A percentile compares a stretch with the other conserved stretches of the same genome.
phyloP scores from a whole-genome alignment of 2,329 filamentous ascomycete species.

The Juglanconis sp. region DNA sequence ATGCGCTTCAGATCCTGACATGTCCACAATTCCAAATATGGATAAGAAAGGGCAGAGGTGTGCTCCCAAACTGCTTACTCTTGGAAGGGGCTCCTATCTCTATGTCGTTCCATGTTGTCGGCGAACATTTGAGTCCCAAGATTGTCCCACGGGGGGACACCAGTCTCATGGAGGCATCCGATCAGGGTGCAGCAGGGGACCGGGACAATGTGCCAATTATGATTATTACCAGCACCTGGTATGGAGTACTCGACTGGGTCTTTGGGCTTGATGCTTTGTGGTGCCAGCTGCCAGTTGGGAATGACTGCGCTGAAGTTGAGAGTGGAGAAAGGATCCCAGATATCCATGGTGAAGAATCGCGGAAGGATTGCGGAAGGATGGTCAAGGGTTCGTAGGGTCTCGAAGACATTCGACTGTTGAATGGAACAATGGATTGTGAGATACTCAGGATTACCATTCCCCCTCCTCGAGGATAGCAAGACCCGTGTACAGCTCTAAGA shows the following conservation, averaged over 20 bases:
- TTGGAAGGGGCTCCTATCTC: no score
- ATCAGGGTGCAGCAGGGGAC: slow-evolving; percentile 9
- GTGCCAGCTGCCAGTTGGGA: neutral
- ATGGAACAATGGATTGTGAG: no score
- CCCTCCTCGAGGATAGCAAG: no score
- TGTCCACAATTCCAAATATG: neutral
- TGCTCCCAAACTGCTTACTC: no score
- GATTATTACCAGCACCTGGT: neutral
- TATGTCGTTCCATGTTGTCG: slow-evolving; percentile 33
- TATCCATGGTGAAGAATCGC: neutral
- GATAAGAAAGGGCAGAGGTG: no score
- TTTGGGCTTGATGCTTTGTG: neutral
- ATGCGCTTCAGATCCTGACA: neutral
- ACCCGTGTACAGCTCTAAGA: no score
- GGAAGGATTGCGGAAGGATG: neutral
- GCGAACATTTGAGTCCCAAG: slow-evolving; percentile 19
- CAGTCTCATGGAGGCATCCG: slow-evolving; percentile 2
- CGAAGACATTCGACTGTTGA: no score
- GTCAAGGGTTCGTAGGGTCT: no score
- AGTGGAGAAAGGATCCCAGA: neutral
- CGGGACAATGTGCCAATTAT: slow-evolving; percentile 1
- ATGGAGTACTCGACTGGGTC: neutral
- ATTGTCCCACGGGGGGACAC: slow-evolving; percentile 2
- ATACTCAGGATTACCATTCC: no score
- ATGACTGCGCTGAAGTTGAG: neutral